phyloP scores from a whole-genome alignment of 345 rosid species.

The Odontarrhena argentea region DNA sequence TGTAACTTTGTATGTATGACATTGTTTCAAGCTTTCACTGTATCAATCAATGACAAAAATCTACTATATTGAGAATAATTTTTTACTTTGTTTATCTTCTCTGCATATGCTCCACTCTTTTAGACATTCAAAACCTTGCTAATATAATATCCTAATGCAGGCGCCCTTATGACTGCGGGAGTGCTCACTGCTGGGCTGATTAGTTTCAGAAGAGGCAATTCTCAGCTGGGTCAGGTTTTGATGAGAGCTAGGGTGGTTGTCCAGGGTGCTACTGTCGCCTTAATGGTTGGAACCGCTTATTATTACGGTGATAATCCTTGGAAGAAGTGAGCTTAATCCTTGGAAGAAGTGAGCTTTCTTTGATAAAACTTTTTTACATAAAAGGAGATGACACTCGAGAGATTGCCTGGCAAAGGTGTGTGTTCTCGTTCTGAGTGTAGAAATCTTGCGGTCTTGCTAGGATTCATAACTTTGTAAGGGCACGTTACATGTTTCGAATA shows the following conservation, averaged over 20 bases:
- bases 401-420: conserved; percentile 4
- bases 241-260: conserved; percentile 87
- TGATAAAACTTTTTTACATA: background rate
- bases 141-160: conserved; percentile 43
- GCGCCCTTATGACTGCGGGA: conserved; percentile 91
- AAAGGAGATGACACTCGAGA: background rate
- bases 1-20: no score
- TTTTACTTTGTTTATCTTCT: background rate
- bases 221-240: conserved; percentile 68
- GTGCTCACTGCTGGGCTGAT: conserved; percentile 95
- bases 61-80: background rate
- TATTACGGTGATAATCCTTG: conserved; percentile 91
- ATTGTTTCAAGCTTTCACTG: conserved; percentile 4
- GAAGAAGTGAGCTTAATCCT: conserved; percentile 45
- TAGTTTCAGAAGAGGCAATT: conserved; percentile 78
- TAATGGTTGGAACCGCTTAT: conserved; percentile 88
- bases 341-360: background rate
- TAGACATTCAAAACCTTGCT: conserved; percentile 18
- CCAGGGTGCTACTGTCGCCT: conserved; percentile 84
- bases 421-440: conserved; percentile 28
- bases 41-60: background rate
- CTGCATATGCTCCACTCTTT: background rate
- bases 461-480: conserved; percentile 30
- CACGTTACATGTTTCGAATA: conserved; percentile 33
- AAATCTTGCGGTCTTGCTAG: background rate